These are phyloP conservation scores for Davidsoniella eucalypti DNA, from an alignment of 2,329 filamentous ascomycete species.

Conservation along the genomic window DNA sequence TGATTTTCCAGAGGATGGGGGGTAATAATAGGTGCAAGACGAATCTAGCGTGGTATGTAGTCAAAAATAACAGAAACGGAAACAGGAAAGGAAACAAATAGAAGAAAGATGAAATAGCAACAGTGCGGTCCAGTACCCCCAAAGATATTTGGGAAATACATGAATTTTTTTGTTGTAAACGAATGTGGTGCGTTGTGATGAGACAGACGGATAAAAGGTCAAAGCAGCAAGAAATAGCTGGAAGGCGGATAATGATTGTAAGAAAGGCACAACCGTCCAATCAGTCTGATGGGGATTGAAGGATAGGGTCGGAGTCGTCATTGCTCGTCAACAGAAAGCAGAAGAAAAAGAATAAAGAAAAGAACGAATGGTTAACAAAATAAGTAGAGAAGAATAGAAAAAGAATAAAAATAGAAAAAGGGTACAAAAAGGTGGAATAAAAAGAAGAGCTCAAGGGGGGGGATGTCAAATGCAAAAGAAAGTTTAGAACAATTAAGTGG, in stretches of 20 bases:
- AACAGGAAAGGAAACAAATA: conserved; percentile 6
- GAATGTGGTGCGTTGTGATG: neutral
- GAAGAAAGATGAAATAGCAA: neutral
- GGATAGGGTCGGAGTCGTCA: conserved; percentile 12
- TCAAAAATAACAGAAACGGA: neutral
- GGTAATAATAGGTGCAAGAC: neutral
- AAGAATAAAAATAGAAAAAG: neutral
- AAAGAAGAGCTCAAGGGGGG: neutral
- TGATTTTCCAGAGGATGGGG: neutral
- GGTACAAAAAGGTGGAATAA: neutral
- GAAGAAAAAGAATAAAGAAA: neutral
- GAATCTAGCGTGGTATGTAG: neutral
- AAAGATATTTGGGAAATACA: too few relatives aligned
- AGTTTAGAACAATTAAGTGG: too few relatives aligned
- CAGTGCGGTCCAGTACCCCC: neutral
- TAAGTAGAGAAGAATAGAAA: conserved; percentile 1
- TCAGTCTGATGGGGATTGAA: conserved; percentile 9
- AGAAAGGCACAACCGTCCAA: conserved; percentile 9
- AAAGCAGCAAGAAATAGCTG: neutral
- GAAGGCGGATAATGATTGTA: conserved; percentile 2
- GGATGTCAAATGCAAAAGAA: neutral
- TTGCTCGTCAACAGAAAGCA: conserved; percentile 10
- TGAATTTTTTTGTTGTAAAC: too few relatives aligned
- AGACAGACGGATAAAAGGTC: too few relatives aligned
- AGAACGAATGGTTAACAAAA: neutral